Percentiles rank a stretch among this genome's conserved stretches.
Evolutionary conservation across 1,139 yeast genomes (phyloP).

Genomic region (Cylindricascospora bacillispora): DNA sequence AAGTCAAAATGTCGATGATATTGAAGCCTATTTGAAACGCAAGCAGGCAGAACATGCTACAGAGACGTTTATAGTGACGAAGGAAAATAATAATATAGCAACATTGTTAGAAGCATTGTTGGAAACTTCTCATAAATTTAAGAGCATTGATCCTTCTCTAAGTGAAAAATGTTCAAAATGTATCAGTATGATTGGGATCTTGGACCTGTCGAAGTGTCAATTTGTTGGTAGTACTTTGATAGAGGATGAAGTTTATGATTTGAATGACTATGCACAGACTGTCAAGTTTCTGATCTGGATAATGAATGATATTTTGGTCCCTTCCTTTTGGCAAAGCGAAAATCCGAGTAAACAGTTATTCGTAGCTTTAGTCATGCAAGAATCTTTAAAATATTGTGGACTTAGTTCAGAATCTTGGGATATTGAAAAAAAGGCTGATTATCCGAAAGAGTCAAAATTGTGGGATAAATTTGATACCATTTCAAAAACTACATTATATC

Average conservation of each 20-base stretch:
- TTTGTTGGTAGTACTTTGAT: conserved; percentile 34
- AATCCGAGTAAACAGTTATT: conserved; percentile 78
- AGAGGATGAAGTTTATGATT: conserved; percentile 44
- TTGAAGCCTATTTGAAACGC: conserved; percentile 36
- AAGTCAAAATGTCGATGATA: conserved; percentile 62
- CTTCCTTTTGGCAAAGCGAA: conserved; percentile 79
- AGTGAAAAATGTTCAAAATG: conserved; percentile 53
- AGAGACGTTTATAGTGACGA: conserved; percentile 7
- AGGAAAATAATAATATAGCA: conserved; percentile 13
- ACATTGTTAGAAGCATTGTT: conserved; percentile 43
- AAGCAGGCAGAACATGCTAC: conserved; percentile 17
- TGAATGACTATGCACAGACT: conserved; percentile 50
- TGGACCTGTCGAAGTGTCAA: conserved; percentile 54
- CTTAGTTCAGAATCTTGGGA: conserved; percentile 32
- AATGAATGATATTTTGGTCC: conserved; percentile 57
- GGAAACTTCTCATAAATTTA: conserved; percentile 47
- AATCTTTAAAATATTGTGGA: conserved; percentile 55
- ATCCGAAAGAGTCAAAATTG: conserved; percentile 27
- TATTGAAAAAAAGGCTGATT: conserved; percentile 22
- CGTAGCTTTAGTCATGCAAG: conserved; percentile 85
- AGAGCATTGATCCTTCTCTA: conserved; percentile 36
- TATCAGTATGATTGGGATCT: conserved; percentile 64
- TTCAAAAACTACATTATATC: conserved; percentile 63
- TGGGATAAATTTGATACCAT: conserved; percentile 60
- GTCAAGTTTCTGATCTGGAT: conserved; percentile 52